Base-by-base conservation (phyloP, 2,329 filamentous ascomycete species). In the Arthrocladium fulminans region DNA sequence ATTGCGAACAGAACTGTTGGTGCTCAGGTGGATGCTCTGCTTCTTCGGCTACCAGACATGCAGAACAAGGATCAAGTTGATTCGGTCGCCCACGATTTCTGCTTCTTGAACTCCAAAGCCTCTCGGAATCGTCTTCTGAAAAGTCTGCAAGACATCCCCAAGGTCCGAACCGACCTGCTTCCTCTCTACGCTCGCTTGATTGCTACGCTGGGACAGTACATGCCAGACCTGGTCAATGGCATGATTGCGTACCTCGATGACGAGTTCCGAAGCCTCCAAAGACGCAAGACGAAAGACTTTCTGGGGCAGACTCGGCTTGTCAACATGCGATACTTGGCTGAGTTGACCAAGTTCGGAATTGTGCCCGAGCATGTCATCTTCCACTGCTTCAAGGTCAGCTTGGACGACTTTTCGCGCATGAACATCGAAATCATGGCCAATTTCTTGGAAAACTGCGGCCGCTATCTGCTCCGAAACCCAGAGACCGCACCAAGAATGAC, bases 401-500 rank as follows among this genome's bases (percentile, higher is more conserved):
- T 98, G 23, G 92, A 98, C 60, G 92, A 98, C 61, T 98, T 98
- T 62, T 96, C 92, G 2, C 80, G 90, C 52, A 96, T 96, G 86
- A 98, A 98, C 61, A 96, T 98, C 54, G 94, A 98, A 65, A 96
- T 98, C 59, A 90, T 98, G 54, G 94, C 89, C 61, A 94, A 94
- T 61, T 74, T 98, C 23, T 75, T 98, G 19, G 92, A 98, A 65
- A 97, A 97, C 55, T 98, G 94, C 61, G 92, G 92, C 37, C 81
- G 92, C 15, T 98, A 96, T 66, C 73, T 98, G 19, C 76, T 98
- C 50, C 86, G 90, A 43, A 97, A 92, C 57, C 83, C 88, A 0
- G 89, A 97, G 53, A 97, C 94, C 0, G 84, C 86, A 8, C 90
- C 90, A 7, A 82, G 92, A 37, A 98, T 98, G 92, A 73, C 76